A percentile compares a stretch with the other conserved stretches of the same genome.
Evolutionary conservation across 1,284 basidiomycete genomes (phyloP).

Genomic region (Phylloboletellus chloephorus): DNA sequence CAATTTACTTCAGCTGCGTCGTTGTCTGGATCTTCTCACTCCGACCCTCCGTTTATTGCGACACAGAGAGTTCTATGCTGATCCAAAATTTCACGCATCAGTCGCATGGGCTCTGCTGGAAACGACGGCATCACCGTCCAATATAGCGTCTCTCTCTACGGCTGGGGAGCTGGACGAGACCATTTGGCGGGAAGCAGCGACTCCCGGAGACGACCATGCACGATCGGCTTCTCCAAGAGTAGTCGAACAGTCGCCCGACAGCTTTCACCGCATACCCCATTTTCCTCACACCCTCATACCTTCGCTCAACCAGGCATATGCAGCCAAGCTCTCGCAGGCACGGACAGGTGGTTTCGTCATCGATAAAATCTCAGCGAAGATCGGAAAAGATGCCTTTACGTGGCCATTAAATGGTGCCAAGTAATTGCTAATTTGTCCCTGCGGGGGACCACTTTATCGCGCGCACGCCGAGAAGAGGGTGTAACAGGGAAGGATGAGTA

Average conservation of each 20-base stretch:
- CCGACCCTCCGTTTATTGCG: conserved; percentile 52
- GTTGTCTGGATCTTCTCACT: conserved; percentile 47
- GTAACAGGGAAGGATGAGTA: conserved; percentile 4
- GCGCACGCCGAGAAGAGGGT: conserved; percentile 1
- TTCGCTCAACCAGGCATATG: conserved; percentile 45
- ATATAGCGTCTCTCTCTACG: conserved; percentile 3
- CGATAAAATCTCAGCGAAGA: conserved; percentile 51
- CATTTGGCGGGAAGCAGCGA: background rate
- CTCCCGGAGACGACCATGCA: conserved; percentile 6
- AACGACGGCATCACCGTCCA: conserved; percentile 7
- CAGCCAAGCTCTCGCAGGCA: conserved; percentile 36
- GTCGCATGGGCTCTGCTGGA: conserved; percentile 72
- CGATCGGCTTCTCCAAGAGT: conserved; percentile 4
- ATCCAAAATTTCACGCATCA: conserved; percentile 75
- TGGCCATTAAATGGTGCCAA: conserved; percentile 39
- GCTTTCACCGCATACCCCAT: conserved; percentile 42
- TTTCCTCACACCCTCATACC: conserved; percentile 48
- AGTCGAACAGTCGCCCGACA: conserved; percentile 11
- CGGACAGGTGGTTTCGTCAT: conserved; percentile 48
- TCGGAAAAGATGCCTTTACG: conserved; percentile 55
- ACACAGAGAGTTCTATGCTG: conserved; percentile 67
- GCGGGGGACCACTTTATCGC: conserved; percentile 5
- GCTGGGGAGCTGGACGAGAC: conserved; percentile 3
- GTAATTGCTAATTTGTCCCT: conserved; percentile 17
- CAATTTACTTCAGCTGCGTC: conserved; percentile 42